Evolutionary conservation across 331 rosid genomes (phyloP).

Genomic region (Rosa hybrid): DNA sequence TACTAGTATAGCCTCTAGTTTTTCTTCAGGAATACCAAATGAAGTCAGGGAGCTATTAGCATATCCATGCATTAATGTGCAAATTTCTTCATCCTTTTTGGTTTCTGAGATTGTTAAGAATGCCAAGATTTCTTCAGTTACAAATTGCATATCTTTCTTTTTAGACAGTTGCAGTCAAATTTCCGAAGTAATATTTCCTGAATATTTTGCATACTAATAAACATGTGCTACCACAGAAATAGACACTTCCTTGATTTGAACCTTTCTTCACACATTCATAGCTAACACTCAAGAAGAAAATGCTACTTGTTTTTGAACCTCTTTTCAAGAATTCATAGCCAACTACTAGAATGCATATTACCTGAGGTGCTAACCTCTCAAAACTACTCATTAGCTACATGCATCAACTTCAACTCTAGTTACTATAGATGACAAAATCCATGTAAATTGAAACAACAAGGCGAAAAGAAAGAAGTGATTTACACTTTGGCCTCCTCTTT

Average conservation of each 20-base stretch:
- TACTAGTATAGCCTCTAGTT: constrained; percentile 11
- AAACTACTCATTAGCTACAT: constrained; percentile 28
- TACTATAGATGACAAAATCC: constrained; percentile 31
- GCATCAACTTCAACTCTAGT: constrained; percentile 40
- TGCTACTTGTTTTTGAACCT: background rate
- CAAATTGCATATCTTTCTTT: background rate
- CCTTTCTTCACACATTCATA: constrained; percentile 37
- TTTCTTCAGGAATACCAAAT: background rate
- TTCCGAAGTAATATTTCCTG: background rate
- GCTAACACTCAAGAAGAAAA: constrained; percentile 33
- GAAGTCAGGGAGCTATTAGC: background rate
- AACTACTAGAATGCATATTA: background rate
- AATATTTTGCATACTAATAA: background rate
- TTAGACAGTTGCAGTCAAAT: background rate
- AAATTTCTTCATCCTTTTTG: background rate
- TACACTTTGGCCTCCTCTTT: constrained; percentile 58
- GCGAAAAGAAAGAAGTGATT: constrained; percentile 30
- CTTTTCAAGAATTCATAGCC: constrained; percentile 10
- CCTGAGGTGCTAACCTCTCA: constrained; percentile 14
- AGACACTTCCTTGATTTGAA: constrained; percentile 9
- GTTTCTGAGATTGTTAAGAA: background rate
- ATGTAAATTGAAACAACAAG: constrained; percentile 21
- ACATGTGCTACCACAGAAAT: constrained; percentile 1
- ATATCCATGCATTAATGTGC: background rate
- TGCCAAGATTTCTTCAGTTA: background rate